Base-by-base conservation (phyloP, 768 basidiomycete species). In the Suillus brevipes region DNA sequence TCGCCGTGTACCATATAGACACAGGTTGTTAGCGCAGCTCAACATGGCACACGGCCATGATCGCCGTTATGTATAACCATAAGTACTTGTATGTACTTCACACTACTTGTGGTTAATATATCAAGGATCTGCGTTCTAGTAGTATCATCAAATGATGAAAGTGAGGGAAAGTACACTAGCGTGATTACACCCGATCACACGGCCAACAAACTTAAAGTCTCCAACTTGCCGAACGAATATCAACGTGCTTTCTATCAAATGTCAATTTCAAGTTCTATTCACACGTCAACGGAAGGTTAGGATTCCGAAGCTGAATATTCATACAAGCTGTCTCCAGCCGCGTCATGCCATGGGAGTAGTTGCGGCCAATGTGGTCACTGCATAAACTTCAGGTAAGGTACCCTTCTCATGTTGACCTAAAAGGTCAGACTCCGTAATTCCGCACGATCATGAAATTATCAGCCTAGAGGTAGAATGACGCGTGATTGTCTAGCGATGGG, bases 71-170 rank as follows among this genome's bases (percentile, higher is more conserved):
- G 58, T 59, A 59, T 31, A n/a, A 28, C 38, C 40, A 42, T 40
- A n/a, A n/a, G n/a, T n/a, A 12, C 58, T 59, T 59, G 57, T 59
- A 42, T 59, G 57, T 59, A 42, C 53, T 55, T 36, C 34, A 36
- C n/a, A 36, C 18, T 20, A 34, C 42, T 42, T 42, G 58, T 59
- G 40, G 58, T 42, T 28, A 59, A 42, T 42, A 59, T 42, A 59
- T 31, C 58, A n/a, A 42, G 20, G 58, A 59, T 42, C 20, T 59
- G 58, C 40, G 18, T 28, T 31, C 13, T 34, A 36, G 36, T 36
- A 8, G 20, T 31, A 4, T 55, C 10, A 53, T 53, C 18, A n/a
- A 10, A 53, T 31, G 52, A 31, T 53, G 50, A 8, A 53, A 31
- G 28, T 6, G 23, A 49, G 49, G 23, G 13, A 25, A 52, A 16